Base-by-base conservation (phyloP, 2,329 filamentous ascomycete genomes). In the Neopestalotiopsis rosae region DNA sequence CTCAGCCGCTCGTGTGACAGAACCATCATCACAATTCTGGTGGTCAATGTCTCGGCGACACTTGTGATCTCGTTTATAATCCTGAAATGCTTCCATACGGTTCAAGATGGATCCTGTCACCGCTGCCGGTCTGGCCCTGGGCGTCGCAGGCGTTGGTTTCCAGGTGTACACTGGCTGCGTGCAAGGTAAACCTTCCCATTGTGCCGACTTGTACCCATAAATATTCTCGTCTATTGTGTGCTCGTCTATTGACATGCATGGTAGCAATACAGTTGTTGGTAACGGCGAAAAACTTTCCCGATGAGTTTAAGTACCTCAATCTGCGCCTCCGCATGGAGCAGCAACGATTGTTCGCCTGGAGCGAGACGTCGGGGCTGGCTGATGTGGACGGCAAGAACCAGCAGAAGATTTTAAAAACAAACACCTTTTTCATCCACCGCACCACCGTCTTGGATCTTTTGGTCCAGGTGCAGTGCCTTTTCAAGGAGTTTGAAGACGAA, bases 251-350 rank as follows among this genome's bases (percentile, higher is more conserved):
- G 32, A 67, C 65, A 45, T n/a, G 10, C 56, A 42, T n/a, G 56
- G 45, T 71, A 82, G 83, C 80, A 28, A 85, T 86, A 67, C 84
- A 85, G 73, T 76, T 86, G 65, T 79, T 86, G 40, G 76, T 86
- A 59, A 85, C 83, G 5, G 84, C 84, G n/a, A 75, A 81, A 59
- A 81, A 82, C 61, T 84, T 84, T 67, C 82, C 83, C n/a, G 80
- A 86, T 69, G 83, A 85, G 61, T 85, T 80, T 73, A 81, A 78
- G 68, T 85, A 85, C 72, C 81, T 86, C 68, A 85, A 85, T 69
- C 73, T 86, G 71, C 79, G 84, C 64, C 74, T 86, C 64, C 81
- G 83, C 66, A 84, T 86, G 81, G 84, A 86, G 72, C 83, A 86
- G 75, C 83, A 86, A 70, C 79, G 84, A 30, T 78, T 86, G 14